Evolutionary conservation across 257 asterid species (phyloP), one percentile per base, ranked within the genome.

Genomic region (Pogostemon cablin): DNA sequence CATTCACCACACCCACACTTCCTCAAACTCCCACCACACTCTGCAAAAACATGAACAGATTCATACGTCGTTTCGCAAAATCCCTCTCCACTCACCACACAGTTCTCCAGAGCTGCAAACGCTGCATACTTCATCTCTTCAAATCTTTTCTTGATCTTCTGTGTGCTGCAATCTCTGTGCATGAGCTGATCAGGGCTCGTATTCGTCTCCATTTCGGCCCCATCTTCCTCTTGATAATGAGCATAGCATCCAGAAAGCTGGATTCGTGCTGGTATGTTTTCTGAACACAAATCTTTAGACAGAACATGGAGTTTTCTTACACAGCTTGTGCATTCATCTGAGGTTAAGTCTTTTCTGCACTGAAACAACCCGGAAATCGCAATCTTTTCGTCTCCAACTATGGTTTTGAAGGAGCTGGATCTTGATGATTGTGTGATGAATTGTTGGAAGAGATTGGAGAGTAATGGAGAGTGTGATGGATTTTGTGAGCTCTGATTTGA

Each of bases 211-310:
- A 74, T 34, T 38, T 11, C 82, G 4, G 7, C 53, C 10, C 12
- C 69, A 9, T 71, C 81, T 3, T 90, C 96, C 6, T 68, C 80
- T 54, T 81, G 81, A 49, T 85, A 88, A 56, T 76, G 91, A 32
- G 82, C 65, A 35, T 79, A 85, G 62, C 96, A 90, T 2, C 96
- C 95, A 2, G 78, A 68, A 10, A 88, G 88, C 74, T 90, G 96
- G 70, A 90, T 83, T 65, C 92, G 75, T 58, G 83, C 78, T 0
- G 89, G 95, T 2, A 83, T 9, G 5, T 64, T 74, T 6, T 44
- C 10, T 3, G 89, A 85, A 48, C 96, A 87, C 2, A 75, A 15
- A 4, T 69, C 25, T 9, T 46, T 17, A 2, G 85, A 86, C 25
- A 83, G 25, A 47, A 61, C 49, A 0, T 82, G 71, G 54, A 84